Evolutionary conservation across 2,329 filamentous ascomycete genomes (phyloP).

Genomic region (Aureobasidium sp.): DNA sequence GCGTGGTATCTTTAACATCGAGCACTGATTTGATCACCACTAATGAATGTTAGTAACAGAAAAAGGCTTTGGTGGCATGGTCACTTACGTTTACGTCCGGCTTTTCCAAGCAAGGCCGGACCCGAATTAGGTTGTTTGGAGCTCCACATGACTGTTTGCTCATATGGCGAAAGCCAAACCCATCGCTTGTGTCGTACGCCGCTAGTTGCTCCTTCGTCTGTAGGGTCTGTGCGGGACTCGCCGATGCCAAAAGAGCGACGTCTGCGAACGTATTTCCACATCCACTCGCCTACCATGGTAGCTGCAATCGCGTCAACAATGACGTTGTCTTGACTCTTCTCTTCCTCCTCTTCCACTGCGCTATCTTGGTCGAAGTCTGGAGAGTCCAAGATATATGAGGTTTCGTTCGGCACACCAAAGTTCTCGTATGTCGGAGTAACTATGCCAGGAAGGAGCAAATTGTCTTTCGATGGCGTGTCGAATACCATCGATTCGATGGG

Average conservation of each 20-base stretch:
- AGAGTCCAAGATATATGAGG: not conserved
- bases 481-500: conserved; percentile 29
- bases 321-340: conserved; percentile 37
- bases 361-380: conserved; percentile 6
- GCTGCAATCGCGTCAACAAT: conserved; percentile 96
- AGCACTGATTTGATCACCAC: conserved; percentile 93
- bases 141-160: conserved; percentile 94
- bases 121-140: conserved; percentile 91
- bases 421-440: not conserved
- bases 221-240: conserved; percentile 43
- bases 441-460: not conserved
- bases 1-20: conserved; percentile 91
- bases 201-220: conserved; percentile 42
- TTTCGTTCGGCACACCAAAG: not conserved
- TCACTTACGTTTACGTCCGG: conserved; percentile 81
- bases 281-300: conserved; percentile 97
- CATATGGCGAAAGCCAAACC: conserved; percentile 98
- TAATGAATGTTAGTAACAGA: conserved; percentile 29
- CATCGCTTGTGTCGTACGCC: conserved; percentile 80
- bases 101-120: conserved; percentile 83
- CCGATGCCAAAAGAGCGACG: conserved; percentile 83
- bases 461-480: conserved; percentile 21
- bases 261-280: conserved; percentile 82
- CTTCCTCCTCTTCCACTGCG: conserved; percentile 9
- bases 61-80: conserved; percentile 2